phyloP scores from a whole-genome alignment of 768 basidiomycete species.

The Pholiota microspora region DNA sequence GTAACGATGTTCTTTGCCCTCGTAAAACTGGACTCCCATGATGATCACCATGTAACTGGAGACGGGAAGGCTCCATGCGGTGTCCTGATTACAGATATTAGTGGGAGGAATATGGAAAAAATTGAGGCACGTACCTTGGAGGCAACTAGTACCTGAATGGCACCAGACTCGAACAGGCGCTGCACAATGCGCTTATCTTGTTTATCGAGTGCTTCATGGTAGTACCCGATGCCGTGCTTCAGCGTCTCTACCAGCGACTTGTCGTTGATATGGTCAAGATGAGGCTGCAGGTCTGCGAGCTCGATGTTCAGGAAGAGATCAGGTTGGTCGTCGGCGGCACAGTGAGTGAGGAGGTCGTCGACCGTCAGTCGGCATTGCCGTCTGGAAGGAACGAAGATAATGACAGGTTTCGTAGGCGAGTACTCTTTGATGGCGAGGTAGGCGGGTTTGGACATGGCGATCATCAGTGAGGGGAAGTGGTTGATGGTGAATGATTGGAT shows the following conservation, averaged over 20 bases:
- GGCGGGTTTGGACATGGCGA: slow-evolving; percentile 97
- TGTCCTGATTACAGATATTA: slow-evolving; percentile 57
- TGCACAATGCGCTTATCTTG: slow-evolving; percentile 96
- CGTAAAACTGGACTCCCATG: slow-evolving; percentile 98
- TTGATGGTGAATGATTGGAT: slow-evolving; percentile 93
- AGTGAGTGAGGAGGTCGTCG: slow-evolving; percentile 87
- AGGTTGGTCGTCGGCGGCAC: slow-evolving; percentile 80
- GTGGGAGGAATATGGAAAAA: background rate
- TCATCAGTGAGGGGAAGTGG: slow-evolving; percentile 99
- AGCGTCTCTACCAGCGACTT: slow-evolving; percentile 72
- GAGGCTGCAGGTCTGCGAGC: slow-evolving; percentile 76
- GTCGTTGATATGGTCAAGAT: slow-evolving; percentile 84
- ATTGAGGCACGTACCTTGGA: slow-evolving; percentile 64
- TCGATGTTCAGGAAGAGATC: slow-evolving; percentile 91
- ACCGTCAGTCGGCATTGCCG: slow-evolving; percentile 94
- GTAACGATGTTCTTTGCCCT: slow-evolving; percentile 97
- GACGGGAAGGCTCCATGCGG: slow-evolving; percentile 93
- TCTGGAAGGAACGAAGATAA: slow-evolving; percentile 90
- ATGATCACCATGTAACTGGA: slow-evolving; percentile 97
- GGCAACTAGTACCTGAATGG: slow-evolving; percentile 91
- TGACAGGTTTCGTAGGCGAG: slow-evolving; percentile 80
- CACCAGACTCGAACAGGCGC: slow-evolving; percentile 88
- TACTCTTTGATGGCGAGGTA: slow-evolving; percentile 92
- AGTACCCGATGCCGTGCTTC: slow-evolving; percentile 90
- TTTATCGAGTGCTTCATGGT: slow-evolving; percentile 89